Evolutionary conservation across 345 rosid genomes (phyloP).

Genomic region (Boechera retrofracta): DNA sequence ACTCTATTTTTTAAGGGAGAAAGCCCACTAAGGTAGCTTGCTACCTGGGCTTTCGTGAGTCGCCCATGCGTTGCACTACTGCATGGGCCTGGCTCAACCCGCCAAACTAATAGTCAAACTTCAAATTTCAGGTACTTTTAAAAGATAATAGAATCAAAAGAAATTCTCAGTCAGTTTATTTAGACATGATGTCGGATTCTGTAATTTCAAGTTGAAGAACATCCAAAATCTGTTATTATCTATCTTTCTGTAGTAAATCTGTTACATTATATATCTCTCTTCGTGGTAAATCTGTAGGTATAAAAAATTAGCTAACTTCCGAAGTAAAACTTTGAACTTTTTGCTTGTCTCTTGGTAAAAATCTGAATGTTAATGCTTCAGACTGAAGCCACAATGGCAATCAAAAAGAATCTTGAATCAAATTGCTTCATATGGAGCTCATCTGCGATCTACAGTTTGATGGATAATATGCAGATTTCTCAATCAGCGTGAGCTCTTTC

Average conservation of each 20-base stretch:
- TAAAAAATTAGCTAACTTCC: neutral
- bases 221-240: neutral
- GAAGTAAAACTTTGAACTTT: neutral
- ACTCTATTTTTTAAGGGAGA: too few species aligned
- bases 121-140: too few species aligned
- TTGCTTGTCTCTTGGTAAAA: too few species aligned
- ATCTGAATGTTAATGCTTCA: neutral
- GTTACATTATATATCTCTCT: too few species aligned
- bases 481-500: conserved; percentile 25
- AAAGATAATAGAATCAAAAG: too few species aligned
- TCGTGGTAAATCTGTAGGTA: too few species aligned
- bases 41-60: too few species aligned
- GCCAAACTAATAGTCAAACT: neutral
- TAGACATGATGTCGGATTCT: too few species aligned
- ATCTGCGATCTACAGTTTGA: neutral
- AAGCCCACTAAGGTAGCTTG: too few species aligned
- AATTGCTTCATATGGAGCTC: neutral
- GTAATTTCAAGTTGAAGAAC: too few species aligned
- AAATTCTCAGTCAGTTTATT: too few species aligned
- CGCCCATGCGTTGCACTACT: conserved; percentile 28
- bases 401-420: neutral
- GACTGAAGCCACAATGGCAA: neutral
- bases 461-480: conserved; percentile 12
- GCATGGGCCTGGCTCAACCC: conserved; percentile 32
- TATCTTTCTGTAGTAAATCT: too few species aligned